Evolutionary conservation across 192 early-diverging fungal genomes (phyloP).

Genomic region (Entomortierella parvispora): DNA sequence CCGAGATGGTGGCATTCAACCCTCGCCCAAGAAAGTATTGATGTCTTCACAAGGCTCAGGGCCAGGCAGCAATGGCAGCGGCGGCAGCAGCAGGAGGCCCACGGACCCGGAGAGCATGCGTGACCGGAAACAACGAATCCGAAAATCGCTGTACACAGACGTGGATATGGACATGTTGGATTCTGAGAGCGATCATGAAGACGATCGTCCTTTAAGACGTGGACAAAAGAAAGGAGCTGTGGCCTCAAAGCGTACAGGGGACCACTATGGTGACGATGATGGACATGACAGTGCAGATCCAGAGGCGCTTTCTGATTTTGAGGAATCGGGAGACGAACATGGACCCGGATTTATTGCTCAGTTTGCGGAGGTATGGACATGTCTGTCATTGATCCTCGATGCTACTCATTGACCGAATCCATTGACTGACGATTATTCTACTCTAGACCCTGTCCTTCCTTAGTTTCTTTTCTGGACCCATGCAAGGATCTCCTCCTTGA

Average conservation of each 20-base stretch:
- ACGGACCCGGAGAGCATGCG: background rate
- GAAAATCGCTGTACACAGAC: constrained; percentile 45
- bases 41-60: background rate
- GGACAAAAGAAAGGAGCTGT: too few relatives aligned
- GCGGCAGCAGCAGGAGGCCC: background rate
- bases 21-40: background rate
- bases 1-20: background rate
- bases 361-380: constrained; percentile 40
- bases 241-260: too few relatives aligned
- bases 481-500: constrained; percentile 7
- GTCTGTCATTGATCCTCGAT: background rate
- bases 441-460: constrained; percentile 13
- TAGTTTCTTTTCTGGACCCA: constrained; percentile 3
- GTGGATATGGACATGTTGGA: constrained; percentile 43
- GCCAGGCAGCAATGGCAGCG: background rate
- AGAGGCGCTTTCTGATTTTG: constrained; percentile 12
- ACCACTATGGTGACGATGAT: constrained; percentile 10
- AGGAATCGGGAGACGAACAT: constrained; percentile 29
- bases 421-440: too few relatives aligned
- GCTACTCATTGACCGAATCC: background rate
- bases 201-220: background rate
- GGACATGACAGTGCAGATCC: constrained; percentile 18
- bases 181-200: constrained; percentile 16
- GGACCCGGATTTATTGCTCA: constrained; percentile 41
- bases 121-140: background rate